Evolutionary conservation across 148 eudicot species (phyloP).

Genomic region (Heliosperma pusillum): DNA sequence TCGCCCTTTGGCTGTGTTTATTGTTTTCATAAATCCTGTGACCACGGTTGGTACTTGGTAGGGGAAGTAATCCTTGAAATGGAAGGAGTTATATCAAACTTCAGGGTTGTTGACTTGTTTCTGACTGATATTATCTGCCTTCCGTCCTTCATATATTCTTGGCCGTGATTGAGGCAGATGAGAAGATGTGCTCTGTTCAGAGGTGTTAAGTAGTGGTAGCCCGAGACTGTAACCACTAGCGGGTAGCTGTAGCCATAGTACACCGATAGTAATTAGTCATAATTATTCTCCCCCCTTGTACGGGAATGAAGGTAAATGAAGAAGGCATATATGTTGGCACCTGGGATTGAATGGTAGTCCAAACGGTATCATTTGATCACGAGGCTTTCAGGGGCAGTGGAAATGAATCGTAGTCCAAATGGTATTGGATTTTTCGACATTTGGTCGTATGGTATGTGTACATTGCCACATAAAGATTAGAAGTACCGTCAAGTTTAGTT

Average conservation of each 20-base stretch:
- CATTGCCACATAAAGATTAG: constrained; percentile 16
- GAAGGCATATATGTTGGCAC: neutral
- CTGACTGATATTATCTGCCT: constrained; percentile 3
- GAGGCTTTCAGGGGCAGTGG: neutral
- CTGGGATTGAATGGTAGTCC: constrained; percentile 16
- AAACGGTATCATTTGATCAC: neutral
- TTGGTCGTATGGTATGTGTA: constrained; percentile 9
- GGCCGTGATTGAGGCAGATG: constrained; percentile 6
- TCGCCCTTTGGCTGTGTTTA: neutral
- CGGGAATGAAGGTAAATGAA: constrained; percentile 9
- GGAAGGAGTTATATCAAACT: too few relatives aligned
- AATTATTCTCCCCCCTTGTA: constrained; percentile 21
- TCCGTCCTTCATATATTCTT: neutral
- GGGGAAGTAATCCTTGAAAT: too few relatives aligned
- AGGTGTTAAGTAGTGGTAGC: constrained; percentile 12
- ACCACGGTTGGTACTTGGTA: neutral
- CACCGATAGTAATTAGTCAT: constrained; percentile 8
- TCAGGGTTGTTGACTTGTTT: neutral
- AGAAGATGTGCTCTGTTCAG: constrained; percentile 3
- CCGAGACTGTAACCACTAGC: constrained; percentile 5
- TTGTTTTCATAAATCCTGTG: neutral
- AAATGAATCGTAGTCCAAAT: too few relatives aligned
- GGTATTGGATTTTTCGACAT: too few relatives aligned
- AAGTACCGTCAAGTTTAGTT: neutral
- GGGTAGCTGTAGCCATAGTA: constrained; percentile 21